phyloP scores from a whole-genome alignment of 495 filamentous ascomycete genomes.

The Stereocaulon alpinum region DNA sequence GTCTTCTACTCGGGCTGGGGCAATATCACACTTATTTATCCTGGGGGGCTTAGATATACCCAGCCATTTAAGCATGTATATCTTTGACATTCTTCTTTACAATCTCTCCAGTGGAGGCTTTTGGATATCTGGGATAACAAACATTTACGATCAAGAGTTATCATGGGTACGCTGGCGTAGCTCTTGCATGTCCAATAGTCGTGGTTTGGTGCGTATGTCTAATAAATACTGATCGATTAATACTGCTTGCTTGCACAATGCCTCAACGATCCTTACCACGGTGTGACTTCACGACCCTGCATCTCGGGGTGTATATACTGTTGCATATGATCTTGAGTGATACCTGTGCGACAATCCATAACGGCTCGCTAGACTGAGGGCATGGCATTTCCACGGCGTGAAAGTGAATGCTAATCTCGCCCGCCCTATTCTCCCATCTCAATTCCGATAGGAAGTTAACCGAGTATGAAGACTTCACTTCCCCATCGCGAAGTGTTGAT shows the following conservation, averaged over 20 bases:
- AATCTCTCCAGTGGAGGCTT: constrained; percentile 15
- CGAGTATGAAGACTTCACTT: neutral
- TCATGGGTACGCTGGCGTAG: constrained; percentile 14
- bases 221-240: constrained; percentile 7
- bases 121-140: constrained; percentile 11
- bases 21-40: constrained; percentile 2
- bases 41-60: constrained; percentile 15
- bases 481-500: neutral
- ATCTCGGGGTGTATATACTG: neutral
- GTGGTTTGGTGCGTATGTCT: constrained; percentile 18
- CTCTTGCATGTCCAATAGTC: constrained; percentile 17
- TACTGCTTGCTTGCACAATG: neutral
- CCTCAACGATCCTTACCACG: neutral
- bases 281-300: neutral
- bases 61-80: constrained; percentile 13
- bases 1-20: constrained; percentile 5
- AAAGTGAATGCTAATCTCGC: neutral
- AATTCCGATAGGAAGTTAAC: too few relatives aligned
- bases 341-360: neutral
- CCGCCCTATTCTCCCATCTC: neutral
- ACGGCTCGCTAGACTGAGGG: neutral
- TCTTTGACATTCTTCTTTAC: constrained; percentile 8
- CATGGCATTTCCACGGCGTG: neutral
- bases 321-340: neutral
- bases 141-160: constrained; percentile 10